A percentile compares a stretch with the other conserved stretches of the same genome.
Evolutionary conservation across 768 basidiomycete genomes (phyloP).

Genomic region (Boletales sp.): DNA sequence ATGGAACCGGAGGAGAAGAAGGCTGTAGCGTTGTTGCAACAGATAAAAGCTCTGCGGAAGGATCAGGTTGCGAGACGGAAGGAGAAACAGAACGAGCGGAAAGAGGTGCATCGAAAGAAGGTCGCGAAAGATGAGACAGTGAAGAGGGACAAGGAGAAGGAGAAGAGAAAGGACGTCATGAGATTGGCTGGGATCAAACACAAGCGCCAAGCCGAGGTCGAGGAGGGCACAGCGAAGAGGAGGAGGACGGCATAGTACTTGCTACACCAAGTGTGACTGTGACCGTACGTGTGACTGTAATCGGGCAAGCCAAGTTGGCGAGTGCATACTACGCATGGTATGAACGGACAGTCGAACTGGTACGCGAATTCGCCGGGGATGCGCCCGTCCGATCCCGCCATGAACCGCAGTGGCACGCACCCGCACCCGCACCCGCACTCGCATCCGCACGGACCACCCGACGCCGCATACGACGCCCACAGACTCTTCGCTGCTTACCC

Average conservation of each 20-base stretch:
- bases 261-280: conserved; percentile 16
- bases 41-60: conserved; percentile 88
- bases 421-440: conserved; percentile 6
- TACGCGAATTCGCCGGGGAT: conserved; percentile 13
- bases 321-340: neutral
- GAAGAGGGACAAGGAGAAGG: conserved; percentile 67
- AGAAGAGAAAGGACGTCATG: conserved; percentile 77
- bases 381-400: conserved; percentile 11
- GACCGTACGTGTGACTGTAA: conserved; percentile 15
- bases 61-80: conserved; percentile 76
- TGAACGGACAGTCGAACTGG: conserved; percentile 27
- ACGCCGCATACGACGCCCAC: conserved; percentile 67
- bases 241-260: conserved; percentile 35
- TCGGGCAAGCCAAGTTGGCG: neutral
- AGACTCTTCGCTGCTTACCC: conserved; percentile 65
- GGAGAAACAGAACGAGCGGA: conserved; percentile 85
- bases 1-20: conserved; percentile 95
- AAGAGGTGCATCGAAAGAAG: conserved; percentile 65
- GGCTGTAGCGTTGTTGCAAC: conserved; percentile 87
- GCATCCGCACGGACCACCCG: conserved; percentile 23
- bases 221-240: conserved; percentile 58
- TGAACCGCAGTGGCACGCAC: neutral
- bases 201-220: conserved; percentile 59
- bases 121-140: conserved; percentile 62
- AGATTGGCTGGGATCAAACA: conserved; percentile 63